These are phyloP conservation scores for Ilyonectria sp. DNA, from an alignment of 2,329 filamentous ascomycete genomes.

Conservation along the genomic window DNA sequence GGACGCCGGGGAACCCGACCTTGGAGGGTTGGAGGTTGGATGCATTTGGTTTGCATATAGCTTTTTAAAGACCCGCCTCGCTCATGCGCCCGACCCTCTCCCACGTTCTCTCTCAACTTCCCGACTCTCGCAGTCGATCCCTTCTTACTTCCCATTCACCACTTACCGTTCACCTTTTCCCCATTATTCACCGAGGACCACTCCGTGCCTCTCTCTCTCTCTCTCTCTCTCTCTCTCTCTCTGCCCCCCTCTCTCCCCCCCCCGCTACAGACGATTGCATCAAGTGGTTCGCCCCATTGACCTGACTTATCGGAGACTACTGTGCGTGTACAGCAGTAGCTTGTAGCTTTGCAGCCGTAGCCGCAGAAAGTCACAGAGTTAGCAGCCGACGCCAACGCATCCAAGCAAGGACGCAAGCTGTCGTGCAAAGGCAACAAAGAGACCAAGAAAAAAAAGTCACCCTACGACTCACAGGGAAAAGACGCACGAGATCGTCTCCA, in stretches of 20 bases:
- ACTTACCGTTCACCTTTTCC: conserved; percentile 6
- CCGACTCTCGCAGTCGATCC: conserved; percentile 11
- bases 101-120: conserved; percentile 17
- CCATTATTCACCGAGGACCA: neutral
- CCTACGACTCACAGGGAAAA: conserved; percentile 10
- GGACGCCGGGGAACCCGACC: conserved; percentile 25
- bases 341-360: conserved; percentile 24
- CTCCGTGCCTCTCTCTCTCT: neutral
- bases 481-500: conserved; percentile 6
- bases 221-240: neutral
- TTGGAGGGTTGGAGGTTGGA: neutral
- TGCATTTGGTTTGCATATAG: conserved; percentile 28
- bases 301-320: conserved; percentile 26
- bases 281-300: conserved; percentile 25
- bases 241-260: conserved; percentile 4
- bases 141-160: conserved; percentile 10
- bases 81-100: conserved; percentile 41
- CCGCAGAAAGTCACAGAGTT: conserved; percentile 10
- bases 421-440: neutral
- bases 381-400: conserved; percentile 21
- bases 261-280: neutral
- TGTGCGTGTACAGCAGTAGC: conserved; percentile 21
- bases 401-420: conserved; percentile 5
- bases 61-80: conserved; percentile 44
- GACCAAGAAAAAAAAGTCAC: neutral